Evolutionary conservation across 768 basidiomycete genomes (phyloP), one percentile per base, ranked within the genome.

Genomic region (Tricholoma saponaceum): DNA sequence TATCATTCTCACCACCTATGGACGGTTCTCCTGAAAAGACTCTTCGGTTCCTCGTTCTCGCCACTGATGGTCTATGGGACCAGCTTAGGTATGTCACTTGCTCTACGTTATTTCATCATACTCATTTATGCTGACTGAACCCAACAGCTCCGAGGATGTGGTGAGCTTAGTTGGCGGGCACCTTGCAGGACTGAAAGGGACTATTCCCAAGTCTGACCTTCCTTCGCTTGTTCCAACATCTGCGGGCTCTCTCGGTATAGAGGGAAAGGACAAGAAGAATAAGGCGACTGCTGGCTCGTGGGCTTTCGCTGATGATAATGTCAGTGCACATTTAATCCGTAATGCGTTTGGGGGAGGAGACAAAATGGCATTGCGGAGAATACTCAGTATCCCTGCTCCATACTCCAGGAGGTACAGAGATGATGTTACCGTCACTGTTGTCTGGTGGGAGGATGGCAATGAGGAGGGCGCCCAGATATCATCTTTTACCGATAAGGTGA

Each of bases 291-390:
- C 76, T 30, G 84, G 84, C 13, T 76, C 79, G 9, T 94, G 92
- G 92, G 79, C 82, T 7, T 96, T 95, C 63, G 81, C 78, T 50
- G 91, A 95, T 65, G 85, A 86, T 16, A 90, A 93, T 63, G 66
- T 90, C 55, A 81, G 87, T 59, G 84, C 89, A 37, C 94, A 95
- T 70, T 74, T 96, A 16, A 92, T 95, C 57, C 80, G 93, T 60
- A 96, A 96, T 66, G 91, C 93, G n/a, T 84, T 95, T 58, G 92
- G 92, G n/a, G 92, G 94, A 28, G 89, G 83, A 2, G 82, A 95
- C 66, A 76, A 81, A 54, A 66, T 57, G 49, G 70, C 72, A 51
- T 76, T 95, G 58, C 79, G 84, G 51, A 78, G 74, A 67, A 59
- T 84, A 55, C 72, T 94, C 66, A 93, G 91, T 69, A 93, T 95